These are phyloP conservation scores for Phytomonas francai DNA, from an alignment of 208 protist genomes.

Conservation along the genomic window DNA sequence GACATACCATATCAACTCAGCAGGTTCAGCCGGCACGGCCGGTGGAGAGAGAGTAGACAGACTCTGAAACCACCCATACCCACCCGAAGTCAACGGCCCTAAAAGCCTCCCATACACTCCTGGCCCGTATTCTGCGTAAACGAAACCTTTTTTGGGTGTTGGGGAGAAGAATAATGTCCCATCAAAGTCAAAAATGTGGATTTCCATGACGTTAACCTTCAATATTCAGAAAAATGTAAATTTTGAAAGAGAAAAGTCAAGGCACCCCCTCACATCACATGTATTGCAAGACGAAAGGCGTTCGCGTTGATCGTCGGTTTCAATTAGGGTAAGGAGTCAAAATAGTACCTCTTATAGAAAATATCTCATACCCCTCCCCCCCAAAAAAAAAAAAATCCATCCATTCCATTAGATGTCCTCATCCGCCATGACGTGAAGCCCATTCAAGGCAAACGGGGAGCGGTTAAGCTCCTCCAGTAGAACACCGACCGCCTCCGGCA, in stretches of 20 bases:
- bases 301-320: background rate
- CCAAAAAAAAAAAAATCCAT: too few species aligned
- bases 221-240: background rate
- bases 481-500: conserved; percentile 24
- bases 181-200: conserved; percentile 87
- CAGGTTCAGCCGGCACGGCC: conserved; percentile 38
- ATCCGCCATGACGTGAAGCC: conserved; percentile 53
- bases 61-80: conserved; percentile 79
- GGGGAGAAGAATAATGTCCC: conserved; percentile 79
- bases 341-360: background rate
- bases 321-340: background rate
- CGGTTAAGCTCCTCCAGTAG: conserved; percentile 21
- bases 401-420: conserved; percentile 10
- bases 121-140: conserved; percentile 1
- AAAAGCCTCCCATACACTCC: conserved; percentile 10
- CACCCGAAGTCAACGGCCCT: conserved; percentile 26
- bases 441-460: conserved; percentile 20
- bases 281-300: background rate
- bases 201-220: conserved; percentile 17
- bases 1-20: conserved; percentile 20
- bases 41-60: conserved; percentile 55
- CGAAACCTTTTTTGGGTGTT: conserved; percentile 12
- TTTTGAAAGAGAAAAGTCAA: background rate
- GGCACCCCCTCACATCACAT: background rate
- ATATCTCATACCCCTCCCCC: background rate